phyloP scores from a whole-genome alignment of 352 stramenopile genomes.

The Globisporangium nunn region DNA sequence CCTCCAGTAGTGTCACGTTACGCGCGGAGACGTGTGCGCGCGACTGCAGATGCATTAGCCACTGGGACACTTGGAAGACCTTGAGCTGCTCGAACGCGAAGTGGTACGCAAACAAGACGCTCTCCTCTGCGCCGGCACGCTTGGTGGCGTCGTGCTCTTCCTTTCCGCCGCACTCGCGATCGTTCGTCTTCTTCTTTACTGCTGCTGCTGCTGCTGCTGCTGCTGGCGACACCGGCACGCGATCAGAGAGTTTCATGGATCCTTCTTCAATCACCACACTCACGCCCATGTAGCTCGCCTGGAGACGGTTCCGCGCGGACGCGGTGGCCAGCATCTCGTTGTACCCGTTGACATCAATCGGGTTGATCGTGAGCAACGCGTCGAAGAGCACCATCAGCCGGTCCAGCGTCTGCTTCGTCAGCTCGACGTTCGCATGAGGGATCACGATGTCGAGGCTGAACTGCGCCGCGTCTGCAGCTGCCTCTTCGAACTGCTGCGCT shows the following conservation, averaged over 20 bases:
- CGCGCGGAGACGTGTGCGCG: constrained; percentile 63
- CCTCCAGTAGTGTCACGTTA: constrained; percentile 72
- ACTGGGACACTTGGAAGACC: constrained; percentile 85
- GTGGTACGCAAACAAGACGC: constrained; percentile 55
- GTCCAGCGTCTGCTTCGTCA: constrained; percentile 66
- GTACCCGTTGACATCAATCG: constrained; percentile 76
- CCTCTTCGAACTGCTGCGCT: constrained; percentile 53
- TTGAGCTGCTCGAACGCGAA: constrained; percentile 70
- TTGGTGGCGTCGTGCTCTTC: background rate
- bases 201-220: background rate
- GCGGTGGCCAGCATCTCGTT: constrained; percentile 60
- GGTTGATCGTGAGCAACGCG: constrained; percentile 81
- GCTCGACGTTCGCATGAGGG: constrained; percentile 38
- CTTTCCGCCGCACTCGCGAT: constrained; percentile 1
- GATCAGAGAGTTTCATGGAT: constrained; percentile 50
- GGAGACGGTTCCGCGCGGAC: constrained; percentile 41
- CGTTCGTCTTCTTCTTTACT: background rate
- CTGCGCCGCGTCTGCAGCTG: constrained; percentile 40
- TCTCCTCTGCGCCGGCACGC: background rate
- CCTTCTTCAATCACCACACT: constrained; percentile 58
- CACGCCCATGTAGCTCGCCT: constrained; percentile 74
- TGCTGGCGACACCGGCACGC: constrained; percentile 14
- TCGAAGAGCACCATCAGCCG: constrained; percentile 83
- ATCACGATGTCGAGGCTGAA: constrained; percentile 58
- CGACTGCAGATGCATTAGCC: constrained; percentile 76